phyloP scores from a whole-genome alignment of 768 basidiomycete genomes.

The Russula foetens region DNA sequence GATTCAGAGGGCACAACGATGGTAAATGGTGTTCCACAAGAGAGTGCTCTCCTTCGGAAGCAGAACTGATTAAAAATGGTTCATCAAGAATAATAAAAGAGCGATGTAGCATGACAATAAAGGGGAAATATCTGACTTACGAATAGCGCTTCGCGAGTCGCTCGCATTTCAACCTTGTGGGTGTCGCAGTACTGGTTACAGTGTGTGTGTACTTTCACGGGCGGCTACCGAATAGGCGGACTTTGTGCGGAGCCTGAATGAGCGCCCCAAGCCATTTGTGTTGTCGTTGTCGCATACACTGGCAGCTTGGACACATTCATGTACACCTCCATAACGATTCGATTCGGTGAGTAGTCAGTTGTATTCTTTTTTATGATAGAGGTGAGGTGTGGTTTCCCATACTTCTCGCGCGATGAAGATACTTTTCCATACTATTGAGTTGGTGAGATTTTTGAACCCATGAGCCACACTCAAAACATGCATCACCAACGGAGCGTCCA shows the following conservation, averaged over 20 bases:
- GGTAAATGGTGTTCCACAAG: constrained; percentile 20
- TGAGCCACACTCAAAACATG: constrained; percentile 23
- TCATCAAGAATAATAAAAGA: constrained; percentile 11
- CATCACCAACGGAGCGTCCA: constrained; percentile 22
- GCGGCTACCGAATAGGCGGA: too few species aligned
- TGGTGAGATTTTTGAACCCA: constrained; percentile 14
- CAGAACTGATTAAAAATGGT: constrained; percentile 19
- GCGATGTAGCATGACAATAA: neutral
- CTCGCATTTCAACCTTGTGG: too few species aligned
- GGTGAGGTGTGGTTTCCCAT: neutral
- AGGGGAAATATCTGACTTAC: neutral
- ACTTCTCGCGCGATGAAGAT: constrained; percentile 18
- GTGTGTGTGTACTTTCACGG: too few species aligned
- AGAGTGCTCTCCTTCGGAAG: constrained; percentile 22
- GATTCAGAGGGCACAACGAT: neutral
- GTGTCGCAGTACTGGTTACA: too few species aligned
- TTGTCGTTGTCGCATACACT: too few species aligned
- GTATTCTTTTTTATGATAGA: neutral
- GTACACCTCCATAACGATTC: neutral
- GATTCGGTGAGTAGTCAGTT: constrained; percentile 9
- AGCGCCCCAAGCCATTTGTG: neutral
- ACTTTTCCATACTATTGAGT: constrained; percentile 19
- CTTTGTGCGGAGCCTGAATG: constrained; percentile 11
- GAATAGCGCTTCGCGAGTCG: neutral
- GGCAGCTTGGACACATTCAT: too few species aligned